These are phyloP conservation scores for Fomitopsis pulvina DNA, from an alignment of 768 basidiomycete species.

Conservation along the genomic window DNA sequence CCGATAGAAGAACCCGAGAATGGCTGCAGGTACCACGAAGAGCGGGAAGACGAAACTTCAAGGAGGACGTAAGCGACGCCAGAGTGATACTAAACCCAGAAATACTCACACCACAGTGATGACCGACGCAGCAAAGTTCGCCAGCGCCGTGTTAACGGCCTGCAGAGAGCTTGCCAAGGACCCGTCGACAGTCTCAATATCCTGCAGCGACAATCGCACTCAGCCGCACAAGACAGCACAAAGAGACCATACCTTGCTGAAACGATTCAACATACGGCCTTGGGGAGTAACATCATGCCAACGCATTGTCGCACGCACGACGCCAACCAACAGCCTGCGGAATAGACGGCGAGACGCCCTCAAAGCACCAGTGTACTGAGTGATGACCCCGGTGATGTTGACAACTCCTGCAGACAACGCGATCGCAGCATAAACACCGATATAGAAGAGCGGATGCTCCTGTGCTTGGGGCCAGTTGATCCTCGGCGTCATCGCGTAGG, in stretches of 20 bases:
- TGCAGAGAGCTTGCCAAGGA: conserved; percentile 64
- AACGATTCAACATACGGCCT: conserved; percentile 83
- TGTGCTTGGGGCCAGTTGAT: conserved; percentile 39
- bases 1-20: conserved; percentile 73
- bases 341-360: conserved; percentile 31
- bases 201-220: conserved; percentile 29
- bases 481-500: background rate
- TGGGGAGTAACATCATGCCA: conserved; percentile 82
- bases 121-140: conserved; percentile 71
- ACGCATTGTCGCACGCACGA: conserved; percentile 78
- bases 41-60: conserved; percentile 66
- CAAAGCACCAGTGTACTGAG: conserved; percentile 56
- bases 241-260: conserved; percentile 48
- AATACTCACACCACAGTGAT: conserved; percentile 57
- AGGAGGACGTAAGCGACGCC: conserved; percentile 12
- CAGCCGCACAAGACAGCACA: no score
- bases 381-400: conserved; percentile 37
- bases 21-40: conserved; percentile 70
- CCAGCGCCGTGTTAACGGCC: conserved; percentile 71
- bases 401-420: conserved; percentile 43
- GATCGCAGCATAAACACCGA: conserved; percentile 60
- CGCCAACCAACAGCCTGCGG: conserved; percentile 53
- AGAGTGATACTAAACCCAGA: conserved; percentile 4
- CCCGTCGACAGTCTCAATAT: conserved; percentile 82
- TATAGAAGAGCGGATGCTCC: conserved; percentile 64